Evolutionary conservation across 495 filamentous ascomycete species (phyloP).

Genomic region (Aspergillus avenaceus): DNA sequence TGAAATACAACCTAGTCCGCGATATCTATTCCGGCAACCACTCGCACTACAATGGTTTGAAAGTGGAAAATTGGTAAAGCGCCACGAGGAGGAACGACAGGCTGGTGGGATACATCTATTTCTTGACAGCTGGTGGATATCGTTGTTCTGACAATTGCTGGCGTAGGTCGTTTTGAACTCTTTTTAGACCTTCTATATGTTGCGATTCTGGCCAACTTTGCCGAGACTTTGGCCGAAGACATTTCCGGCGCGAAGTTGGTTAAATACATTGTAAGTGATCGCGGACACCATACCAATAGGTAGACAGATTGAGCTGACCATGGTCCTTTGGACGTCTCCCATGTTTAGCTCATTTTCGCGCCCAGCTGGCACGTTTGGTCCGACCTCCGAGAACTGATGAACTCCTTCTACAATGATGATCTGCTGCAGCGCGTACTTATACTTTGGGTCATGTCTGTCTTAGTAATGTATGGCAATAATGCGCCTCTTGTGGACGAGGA

Average conservation of each 20-base stretch:
- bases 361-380: slow-evolving; percentile 48
- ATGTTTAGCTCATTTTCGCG: slow-evolving; percentile 30
- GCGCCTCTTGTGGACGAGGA: slow-evolving; percentile 38
- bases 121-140: not conserved
- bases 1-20: slow-evolving; percentile 17
- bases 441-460: slow-evolving; percentile 43
- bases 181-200: slow-evolving; percentile 49
- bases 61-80: slow-evolving; percentile 28
- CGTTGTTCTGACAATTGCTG: not conserved
- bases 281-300: not conserved
- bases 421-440: slow-evolving; percentile 42
- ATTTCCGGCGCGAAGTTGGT: slow-evolving; percentile 42
- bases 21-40: slow-evolving; percentile 33
- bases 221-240: slow-evolving; percentile 40
- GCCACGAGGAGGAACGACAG: slow-evolving; percentile 31
- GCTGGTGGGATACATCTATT: slow-evolving; percentile 18
- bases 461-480: slow-evolving; percentile 46
- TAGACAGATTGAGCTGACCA: not conserved
- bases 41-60: slow-evolving; percentile 40
- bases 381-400: slow-evolving; percentile 44
- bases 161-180: slow-evolving; percentile 40
- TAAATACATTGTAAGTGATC: slow-evolving; percentile 34
- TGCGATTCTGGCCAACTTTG: slow-evolving; percentile 41
- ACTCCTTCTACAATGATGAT: slow-evolving; percentile 48
- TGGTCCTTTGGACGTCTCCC: not conserved